These are phyloP conservation scores for Phoma sp. DNA, from an alignment of 2,329 filamentous ascomycete genomes.

Conservation along the genomic window DNA sequence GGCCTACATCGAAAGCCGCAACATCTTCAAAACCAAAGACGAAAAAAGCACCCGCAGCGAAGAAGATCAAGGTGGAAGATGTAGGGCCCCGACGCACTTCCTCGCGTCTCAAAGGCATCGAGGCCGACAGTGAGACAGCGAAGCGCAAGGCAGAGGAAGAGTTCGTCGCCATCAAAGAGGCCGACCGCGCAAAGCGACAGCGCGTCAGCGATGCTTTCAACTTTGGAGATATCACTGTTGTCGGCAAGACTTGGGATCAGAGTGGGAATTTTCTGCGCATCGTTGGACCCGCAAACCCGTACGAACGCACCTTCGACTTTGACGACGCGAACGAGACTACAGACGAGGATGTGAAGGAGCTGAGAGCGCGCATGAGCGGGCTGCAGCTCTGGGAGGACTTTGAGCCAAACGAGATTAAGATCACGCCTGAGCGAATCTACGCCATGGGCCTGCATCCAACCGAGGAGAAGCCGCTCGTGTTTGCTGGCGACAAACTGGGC, in stretches of 20 bases:
- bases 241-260: conserved; percentile 76
- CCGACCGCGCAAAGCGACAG: conserved; percentile 66
- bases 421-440: conserved; percentile 58
- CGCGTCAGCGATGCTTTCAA: conserved; percentile 72
- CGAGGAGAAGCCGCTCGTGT: conserved; percentile 82
- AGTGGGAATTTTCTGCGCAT: conserved; percentile 70
- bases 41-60: conserved; percentile 50
- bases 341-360: conserved; percentile 73
- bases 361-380: conserved; percentile 78
- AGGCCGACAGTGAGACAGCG: conserved; percentile 70
- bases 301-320: conserved; percentile 83
- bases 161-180: conserved; percentile 62
- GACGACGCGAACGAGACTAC: conserved; percentile 81
- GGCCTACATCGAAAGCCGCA: conserved; percentile 59
- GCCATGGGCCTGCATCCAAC: conserved; percentile 88
- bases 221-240: conserved; percentile 78
- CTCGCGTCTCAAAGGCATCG: conserved; percentile 66
- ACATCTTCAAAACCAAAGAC: conserved; percentile 54
- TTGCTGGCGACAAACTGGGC: conserved; percentile 93
- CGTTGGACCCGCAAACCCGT: conserved; percentile 77
- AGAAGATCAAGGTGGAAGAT: conserved; percentile 66
- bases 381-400: conserved; percentile 84
- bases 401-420: conserved; percentile 68
- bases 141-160: conserved; percentile 74
- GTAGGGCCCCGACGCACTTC: conserved; percentile 64